Conservation (phyloP, 352 stramenopile species). For the Phytophthora tentaculata region DNA sequence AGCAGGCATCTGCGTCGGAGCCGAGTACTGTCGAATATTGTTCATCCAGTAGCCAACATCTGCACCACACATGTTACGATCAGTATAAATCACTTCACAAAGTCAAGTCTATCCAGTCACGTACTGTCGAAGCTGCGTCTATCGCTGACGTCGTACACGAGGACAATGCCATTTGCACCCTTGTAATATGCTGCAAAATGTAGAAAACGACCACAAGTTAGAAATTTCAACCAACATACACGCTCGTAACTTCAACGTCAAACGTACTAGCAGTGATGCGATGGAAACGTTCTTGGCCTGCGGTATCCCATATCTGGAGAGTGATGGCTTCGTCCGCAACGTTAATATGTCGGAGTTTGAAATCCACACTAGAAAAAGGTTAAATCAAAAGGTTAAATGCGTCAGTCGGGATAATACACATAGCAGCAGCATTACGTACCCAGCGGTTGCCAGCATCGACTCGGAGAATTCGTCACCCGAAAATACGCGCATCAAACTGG, state of each 20-base stretch:
- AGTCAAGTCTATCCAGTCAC: constrained; percentile 30
- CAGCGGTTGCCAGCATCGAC: constrained; percentile 90
- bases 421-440: constrained; percentile 54
- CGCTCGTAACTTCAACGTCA: neutral
- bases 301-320: constrained; percentile 96
- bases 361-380: constrained; percentile 80
- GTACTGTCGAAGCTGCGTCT: constrained; percentile 92
- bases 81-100: constrained; percentile 15
- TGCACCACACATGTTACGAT: constrained; percentile 35
- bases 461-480: constrained; percentile 92
- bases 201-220: no score
- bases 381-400: constrained; percentile 7
- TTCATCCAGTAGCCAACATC: constrained; percentile 97
- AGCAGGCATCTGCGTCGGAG: constrained; percentile 68
- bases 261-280: constrained; percentile 92
- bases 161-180: constrained; percentile 92
- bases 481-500: constrained; percentile 93
- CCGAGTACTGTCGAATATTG: constrained; percentile 93
- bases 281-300: constrained; percentile 94
- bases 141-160: constrained; percentile 95
- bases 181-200: constrained; percentile 91
- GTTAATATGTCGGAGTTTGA: constrained; percentile 91
- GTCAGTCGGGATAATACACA: neutral
- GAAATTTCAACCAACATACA: no score
- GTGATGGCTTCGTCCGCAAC: constrained; percentile 87